Base-by-base conservation (phyloP, 116 monocot genomes). In the Cymodocea nodosa region DNA sequence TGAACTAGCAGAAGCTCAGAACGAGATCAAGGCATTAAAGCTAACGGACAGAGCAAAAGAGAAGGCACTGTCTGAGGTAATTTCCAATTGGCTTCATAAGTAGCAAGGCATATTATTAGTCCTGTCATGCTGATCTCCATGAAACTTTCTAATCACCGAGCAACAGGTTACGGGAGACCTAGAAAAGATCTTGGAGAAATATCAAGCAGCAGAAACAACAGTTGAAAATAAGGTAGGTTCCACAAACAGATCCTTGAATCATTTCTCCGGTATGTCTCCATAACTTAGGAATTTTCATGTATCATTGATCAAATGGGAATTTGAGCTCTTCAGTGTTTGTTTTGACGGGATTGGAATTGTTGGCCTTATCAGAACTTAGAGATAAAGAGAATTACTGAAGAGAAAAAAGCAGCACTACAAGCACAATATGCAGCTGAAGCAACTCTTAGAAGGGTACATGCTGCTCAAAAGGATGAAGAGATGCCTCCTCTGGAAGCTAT, bases 381-480 rank as follows among this genome's bases (percentile, higher is more conserved):
- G 70, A 85, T 88, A 35, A 93, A 83, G 75, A 77, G 70, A 69
- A 77, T 88, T 24, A 72, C 14, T 49, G 89, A 93, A 52, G 93
- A 93, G 62, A 93, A 88, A 77, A 93, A 77, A 70, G 89, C 70
- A 73, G 80, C 87, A 36, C 62, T 87, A 63, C 80, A 80, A 22
- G 85, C 92, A 53, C 92, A 92, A 68, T 85, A 83, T 75, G 93
- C 93, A 23, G 93, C 85, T 19, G 92, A 92, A 72, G 87, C 88
- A 50, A 87, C 92, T 35, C 78, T 92, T 64, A 60, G 87, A 65
- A 78, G 93, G 72, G 93, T 93, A 65, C 89, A 93, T 85, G 85
- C 93, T 68, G 80, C 85, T 63, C 93, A 88, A 56, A 93, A 85
- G 40, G 93, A 93, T 77, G 93, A 93, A 53, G 93, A 88, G 9